Conservation (phyloP, 306 rosid genomes). For the Lagenaria siceraria region DNA sequence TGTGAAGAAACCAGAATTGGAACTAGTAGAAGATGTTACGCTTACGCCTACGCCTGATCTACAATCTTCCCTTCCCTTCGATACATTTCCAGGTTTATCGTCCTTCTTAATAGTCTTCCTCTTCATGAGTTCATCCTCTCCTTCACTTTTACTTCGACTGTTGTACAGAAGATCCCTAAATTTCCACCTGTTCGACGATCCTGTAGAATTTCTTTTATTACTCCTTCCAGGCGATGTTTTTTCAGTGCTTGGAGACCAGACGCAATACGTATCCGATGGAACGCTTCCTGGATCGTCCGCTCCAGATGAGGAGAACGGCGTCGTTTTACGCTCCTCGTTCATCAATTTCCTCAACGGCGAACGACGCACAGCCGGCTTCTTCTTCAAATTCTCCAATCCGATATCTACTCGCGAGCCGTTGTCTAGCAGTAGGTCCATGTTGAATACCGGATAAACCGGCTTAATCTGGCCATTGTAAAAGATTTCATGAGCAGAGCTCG, state of each 20-base stretch:
- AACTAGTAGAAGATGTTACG: not conserved
- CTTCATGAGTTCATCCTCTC: conserved; percentile 22
- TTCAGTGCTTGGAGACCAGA: conserved; percentile 44
- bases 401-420: not conserved
- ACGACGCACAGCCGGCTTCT: conserved; percentile 20
- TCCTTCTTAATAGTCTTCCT: conserved; percentile 11
- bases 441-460: conserved; percentile 52
- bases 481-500: conserved; percentile 72
- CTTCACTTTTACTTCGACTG: conserved; percentile 39
- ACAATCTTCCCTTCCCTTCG: not conserved
- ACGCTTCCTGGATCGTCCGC: conserved; percentile 40
- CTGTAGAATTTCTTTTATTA: conserved; percentile 45
- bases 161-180: conserved; percentile 32
- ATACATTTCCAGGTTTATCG: not conserved
- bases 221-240: conserved; percentile 3
- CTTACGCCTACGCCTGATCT: not conserved
- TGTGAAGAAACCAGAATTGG: not conserved
- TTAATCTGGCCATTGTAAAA: conserved; percentile 72
- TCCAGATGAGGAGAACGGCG: conserved; percentile 55
- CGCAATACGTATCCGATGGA: conserved; percentile 41
- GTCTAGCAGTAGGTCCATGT: conserved; percentile 19
- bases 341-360: conserved; percentile 51
- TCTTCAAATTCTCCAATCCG: not conserved
- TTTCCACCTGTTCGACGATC: conserved; percentile 63
- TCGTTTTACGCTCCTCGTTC: conserved; percentile 51